phyloP scores from a whole-genome alignment of 139 green algal species.

The Diplosphaera chodatii region DNA sequence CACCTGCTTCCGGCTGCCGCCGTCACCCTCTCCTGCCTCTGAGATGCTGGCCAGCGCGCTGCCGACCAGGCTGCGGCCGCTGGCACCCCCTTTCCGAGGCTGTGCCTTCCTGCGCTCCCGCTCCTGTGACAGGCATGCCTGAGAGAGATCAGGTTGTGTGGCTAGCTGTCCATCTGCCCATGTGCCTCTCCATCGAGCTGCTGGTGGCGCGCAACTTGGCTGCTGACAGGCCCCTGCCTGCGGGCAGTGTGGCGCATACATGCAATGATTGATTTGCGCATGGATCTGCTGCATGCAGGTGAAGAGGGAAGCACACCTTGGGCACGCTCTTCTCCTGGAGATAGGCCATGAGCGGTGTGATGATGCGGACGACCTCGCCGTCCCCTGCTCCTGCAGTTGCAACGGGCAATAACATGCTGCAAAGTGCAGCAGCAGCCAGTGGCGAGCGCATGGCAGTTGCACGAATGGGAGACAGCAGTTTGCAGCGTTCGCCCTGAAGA shows the following conservation, averaged over 20 bases:
- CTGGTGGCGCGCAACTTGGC: no score
- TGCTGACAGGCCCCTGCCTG: no score
- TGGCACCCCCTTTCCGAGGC: neutral
- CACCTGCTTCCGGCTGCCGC: neutral
- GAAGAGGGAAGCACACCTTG: no score
- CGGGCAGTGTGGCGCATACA: no score
- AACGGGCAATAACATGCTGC: neutral
- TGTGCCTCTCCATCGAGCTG: no score
- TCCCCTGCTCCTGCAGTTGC: neutral
- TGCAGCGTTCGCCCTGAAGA: neutral
- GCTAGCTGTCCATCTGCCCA: no score
- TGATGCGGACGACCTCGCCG: neutral
- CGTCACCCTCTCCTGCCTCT: neutral
- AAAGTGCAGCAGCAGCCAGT: no score
- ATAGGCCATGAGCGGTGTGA: constrained; percentile 35
- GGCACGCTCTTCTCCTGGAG: constrained; percentile 17
- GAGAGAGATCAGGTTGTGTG: no score
- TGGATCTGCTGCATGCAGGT: no score
- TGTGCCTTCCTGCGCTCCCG: no score
- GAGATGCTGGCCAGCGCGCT: neutral
- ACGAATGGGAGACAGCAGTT: neutral
- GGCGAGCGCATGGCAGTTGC: neutral
- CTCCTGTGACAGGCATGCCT: no score
- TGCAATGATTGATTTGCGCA: no score
- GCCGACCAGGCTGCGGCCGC: neutral